A percentile compares a stretch with the other conserved stretches of the same genome.
Conservation (phyloP, 139 green algal species). For the Tetraselmis chui region DNA sequence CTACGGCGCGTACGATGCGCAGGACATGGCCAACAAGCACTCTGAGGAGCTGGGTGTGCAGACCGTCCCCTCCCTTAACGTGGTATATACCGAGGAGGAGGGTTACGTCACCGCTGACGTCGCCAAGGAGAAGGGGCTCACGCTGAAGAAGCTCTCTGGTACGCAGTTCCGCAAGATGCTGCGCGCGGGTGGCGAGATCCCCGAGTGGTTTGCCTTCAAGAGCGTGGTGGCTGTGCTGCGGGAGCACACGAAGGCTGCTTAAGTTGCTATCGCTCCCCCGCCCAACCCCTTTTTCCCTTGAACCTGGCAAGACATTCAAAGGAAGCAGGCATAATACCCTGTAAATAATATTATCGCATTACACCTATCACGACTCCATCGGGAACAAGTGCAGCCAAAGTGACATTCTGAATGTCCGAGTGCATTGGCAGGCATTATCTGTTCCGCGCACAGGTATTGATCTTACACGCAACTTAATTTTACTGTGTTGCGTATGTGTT, state of each 20-base stretch:
- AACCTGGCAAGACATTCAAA: no score
- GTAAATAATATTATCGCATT: no score
- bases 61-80: constrained; percentile 84
- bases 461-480: no score
- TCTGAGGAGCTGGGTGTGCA: constrained; percentile 74
- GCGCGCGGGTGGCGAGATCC: constrained; percentile 80
- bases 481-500: no score
- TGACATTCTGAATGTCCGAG: no score
- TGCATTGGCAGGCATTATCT: no score
- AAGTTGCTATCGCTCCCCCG: no score
- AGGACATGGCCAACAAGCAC: constrained; percentile 47
- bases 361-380: no score
- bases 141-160: constrained; percentile 78
- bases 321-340: no score
- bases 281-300: no score
- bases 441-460: no score
- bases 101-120: constrained; percentile 83
- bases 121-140: constrained; percentile 59
- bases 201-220: constrained; percentile 97
- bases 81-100: constrained; percentile 76
- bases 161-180: constrained; percentile 94
- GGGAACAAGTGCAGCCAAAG: no score
- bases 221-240: constrained; percentile 86
- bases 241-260: constrained; percentile 35
- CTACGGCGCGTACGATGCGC: constrained; percentile 80